Conservation (phyloP, 805 yeast species). For the Wickerhamiella occidentalis region DNA sequence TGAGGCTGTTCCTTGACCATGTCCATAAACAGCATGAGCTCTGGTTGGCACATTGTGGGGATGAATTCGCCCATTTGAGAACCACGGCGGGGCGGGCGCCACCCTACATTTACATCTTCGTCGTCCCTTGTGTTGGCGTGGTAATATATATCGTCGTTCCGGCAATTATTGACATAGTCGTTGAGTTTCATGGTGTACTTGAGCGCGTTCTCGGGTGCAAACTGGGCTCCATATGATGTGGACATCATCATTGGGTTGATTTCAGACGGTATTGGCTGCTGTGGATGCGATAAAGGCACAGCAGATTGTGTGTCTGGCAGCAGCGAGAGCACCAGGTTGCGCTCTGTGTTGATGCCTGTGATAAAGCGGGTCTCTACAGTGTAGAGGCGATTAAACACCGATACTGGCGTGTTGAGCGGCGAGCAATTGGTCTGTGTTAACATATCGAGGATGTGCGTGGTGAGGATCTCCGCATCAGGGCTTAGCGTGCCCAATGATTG, state of each 20-base stretch:
- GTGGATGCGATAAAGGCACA: not conserved
- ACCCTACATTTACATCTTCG: not conserved
- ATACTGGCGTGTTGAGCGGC: not conserved
- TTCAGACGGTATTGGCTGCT: not conserved
- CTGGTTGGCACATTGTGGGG: constrained; percentile 12
- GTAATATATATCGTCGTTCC: constrained; percentile 8
- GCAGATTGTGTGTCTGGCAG: not conserved
- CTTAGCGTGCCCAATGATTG: constrained; percentile 5
- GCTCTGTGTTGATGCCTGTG: not conserved
- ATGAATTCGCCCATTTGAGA: constrained; percentile 11
- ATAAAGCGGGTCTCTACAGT: constrained; percentile 6
- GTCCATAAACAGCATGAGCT: constrained; percentile 2
- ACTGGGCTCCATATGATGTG: not conserved
- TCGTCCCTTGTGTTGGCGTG: not conserved
- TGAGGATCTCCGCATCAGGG: not conserved
- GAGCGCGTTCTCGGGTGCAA: not conserved
- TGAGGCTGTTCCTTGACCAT: constrained; percentile 1
- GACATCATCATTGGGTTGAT: not conserved
- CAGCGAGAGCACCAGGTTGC: constrained; percentile 8
- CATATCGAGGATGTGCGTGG: not conserved
- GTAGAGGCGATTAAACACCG: not conserved
- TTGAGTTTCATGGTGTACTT: constrained; percentile 6
- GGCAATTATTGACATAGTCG: constrained; percentile 9
- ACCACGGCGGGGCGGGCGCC: constrained; percentile 2
- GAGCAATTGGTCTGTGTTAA: not conserved